These are phyloP conservation scores for Pseudogymnoascus sp. DNA, from an alignment of 2,329 filamentous ascomycete genomes.

Conservation along the genomic window DNA sequence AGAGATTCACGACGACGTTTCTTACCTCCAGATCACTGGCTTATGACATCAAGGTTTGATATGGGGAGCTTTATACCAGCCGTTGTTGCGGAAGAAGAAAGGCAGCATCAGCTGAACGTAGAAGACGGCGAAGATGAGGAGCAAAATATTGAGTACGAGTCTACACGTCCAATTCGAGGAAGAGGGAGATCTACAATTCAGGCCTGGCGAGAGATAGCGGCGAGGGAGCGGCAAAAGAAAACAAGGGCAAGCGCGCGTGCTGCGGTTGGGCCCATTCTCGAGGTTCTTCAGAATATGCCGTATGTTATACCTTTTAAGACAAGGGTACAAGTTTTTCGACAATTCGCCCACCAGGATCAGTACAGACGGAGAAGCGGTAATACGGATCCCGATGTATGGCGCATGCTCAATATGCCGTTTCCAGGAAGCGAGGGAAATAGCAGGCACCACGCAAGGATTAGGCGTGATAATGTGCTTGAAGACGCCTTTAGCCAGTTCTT, in stretches of 20 bases:
- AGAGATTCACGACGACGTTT: constrained; percentile 84
- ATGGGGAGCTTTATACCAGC: constrained; percentile 81
- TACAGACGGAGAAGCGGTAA: constrained; percentile 61
- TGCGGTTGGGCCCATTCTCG: constrained; percentile 73
- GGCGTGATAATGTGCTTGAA: constrained; percentile 69
- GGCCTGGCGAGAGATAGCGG: constrained; percentile 46
- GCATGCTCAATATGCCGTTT: constrained; percentile 35
- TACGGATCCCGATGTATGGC: constrained; percentile 68
- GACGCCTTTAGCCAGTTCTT: constrained; percentile 85
- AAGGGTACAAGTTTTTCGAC: constrained; percentile 82
- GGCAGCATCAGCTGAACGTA: constrained; percentile 59
- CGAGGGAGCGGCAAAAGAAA: constrained; percentile 55
- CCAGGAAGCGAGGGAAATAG: constrained; percentile 28
- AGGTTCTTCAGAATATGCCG: constrained; percentile 91
- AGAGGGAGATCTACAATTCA: constrained; percentile 26
- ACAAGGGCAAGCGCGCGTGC: constrained; percentile 66
- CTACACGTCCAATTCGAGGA: constrained; percentile 24
- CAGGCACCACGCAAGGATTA: constrained; percentile 70
- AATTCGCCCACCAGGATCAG: constrained; percentile 85
- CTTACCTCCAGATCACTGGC: constrained; percentile 76
- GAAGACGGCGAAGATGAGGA: constrained; percentile 51
- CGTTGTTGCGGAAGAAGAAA: constrained; percentile 81
- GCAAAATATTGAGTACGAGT: constrained; percentile 32
- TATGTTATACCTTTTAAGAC: constrained; percentile 93
- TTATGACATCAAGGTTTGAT: constrained; percentile 83